Evolutionary conservation across 2,329 filamentous ascomycete genomes (phyloP), one percentile per base, ranked within the genome.

Genomic region (Talaromyces amestolkiae): DNA sequence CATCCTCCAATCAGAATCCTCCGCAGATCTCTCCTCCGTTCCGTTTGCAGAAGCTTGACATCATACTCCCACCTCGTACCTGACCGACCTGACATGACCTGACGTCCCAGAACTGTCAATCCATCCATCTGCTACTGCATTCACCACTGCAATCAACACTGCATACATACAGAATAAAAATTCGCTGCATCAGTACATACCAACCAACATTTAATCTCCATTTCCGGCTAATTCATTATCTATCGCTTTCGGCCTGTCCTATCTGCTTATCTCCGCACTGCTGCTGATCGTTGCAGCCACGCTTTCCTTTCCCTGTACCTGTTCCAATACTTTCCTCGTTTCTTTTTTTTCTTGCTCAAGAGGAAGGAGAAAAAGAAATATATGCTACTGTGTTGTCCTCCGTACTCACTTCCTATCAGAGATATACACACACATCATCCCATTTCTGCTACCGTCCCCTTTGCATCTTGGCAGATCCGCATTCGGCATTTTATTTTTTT

Each of bases 381-480:
- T 37, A 19, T 54, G 35, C 31, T 19, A 31, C 27, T 31, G 27
- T 31, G 27, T 3, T 6, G 31, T 37, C n/a, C 51, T n/a, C 17
- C 13, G 51, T 22, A 54, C 51, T 19, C 19, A 35, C 51, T 54
- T 13, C 51, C n/a, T 54, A 19, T 56, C 53, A 56, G n/a, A 35
- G 33, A 39, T 22, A 54, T 54, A 39, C 33, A 39, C 45, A 24
- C 15, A 31, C 11, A 56, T 54, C 31, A 35, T 54, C 41, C 39
- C 33, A 31, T 10, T 54, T 41, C 35, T 37, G 59, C 59, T 27
- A 37, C 59, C 43, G 8, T 51, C 31, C 59, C 45, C 47, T 59
- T 59, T 51, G 31, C 45, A 13, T 62, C 33, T 63, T 58, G 61
- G 61, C 61, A 49, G 49, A 37, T 49, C 58, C 60, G 65, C 65